Percentiles rank a stretch among this genome's conserved stretches.
phyloP scores from a whole-genome alignment of 306 rosid species.

The Rosa multiflora region DNA sequence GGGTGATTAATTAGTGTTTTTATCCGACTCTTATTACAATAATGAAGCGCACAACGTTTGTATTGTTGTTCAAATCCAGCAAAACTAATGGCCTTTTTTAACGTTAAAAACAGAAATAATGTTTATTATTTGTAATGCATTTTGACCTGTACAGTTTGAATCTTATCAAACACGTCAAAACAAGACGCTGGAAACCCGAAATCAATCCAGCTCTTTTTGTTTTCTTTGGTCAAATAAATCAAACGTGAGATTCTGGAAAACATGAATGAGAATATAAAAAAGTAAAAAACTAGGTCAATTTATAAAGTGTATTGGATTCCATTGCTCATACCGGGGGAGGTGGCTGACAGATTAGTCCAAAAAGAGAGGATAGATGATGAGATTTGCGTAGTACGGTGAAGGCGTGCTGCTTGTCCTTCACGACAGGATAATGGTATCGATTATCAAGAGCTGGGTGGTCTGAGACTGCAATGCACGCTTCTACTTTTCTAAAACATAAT shows the following conservation, averaged over 20 bases:
- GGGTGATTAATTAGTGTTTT: neutral
- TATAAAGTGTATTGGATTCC: neutral
- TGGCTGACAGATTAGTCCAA: neutral
- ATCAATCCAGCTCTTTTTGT: neutral
- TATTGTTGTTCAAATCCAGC: neutral
- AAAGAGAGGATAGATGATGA: neutral
- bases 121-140: neutral
- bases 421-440: neutral
- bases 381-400: neutral
- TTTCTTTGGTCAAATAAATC: neutral
- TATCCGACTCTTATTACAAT: neutral
- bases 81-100: neutral
- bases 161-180: neutral
- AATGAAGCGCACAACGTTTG: neutral
- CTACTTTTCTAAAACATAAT: too few species aligned
- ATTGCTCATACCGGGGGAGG: neutral
- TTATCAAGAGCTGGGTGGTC: neutral
- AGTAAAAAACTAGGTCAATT: neutral
- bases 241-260: neutral
- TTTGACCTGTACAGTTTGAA: neutral
- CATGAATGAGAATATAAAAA: neutral
- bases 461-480: neutral
- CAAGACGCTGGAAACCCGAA: conserved; percentile 1
- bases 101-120: neutral
- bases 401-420: neutral